phyloP scores from a whole-genome alignment of 805 yeast species.

The Metschnikowia corniflorae region DNA sequence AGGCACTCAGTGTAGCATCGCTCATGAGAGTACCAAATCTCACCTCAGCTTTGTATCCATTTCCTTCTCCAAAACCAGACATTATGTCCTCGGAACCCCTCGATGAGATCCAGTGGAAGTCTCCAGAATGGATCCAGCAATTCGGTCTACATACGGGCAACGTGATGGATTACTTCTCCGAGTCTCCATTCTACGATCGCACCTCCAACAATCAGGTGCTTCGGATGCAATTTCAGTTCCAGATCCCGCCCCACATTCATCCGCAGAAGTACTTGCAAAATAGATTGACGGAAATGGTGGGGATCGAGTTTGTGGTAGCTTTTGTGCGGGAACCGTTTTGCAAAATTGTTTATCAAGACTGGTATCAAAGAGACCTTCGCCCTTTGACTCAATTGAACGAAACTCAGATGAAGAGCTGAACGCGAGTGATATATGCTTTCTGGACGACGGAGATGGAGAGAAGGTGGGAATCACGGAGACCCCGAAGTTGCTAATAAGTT shows the following conservation, averaged over 20 bases:
- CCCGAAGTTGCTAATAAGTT: no score
- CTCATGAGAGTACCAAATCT: no score
- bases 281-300: conserved; percentile 74
- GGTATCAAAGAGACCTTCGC: no score
- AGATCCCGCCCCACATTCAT: conserved; percentile 35
- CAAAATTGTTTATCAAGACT: background rate
- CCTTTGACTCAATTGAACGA: no score
- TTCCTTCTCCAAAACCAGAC: no score
- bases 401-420: no score
- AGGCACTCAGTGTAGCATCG: no score
- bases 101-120: conserved; percentile 94
- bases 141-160: conserved; percentile 84
- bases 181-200: conserved; percentile 93
- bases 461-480: no score
- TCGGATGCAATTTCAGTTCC: conserved; percentile 92
- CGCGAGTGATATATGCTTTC: no score
- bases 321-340: conserved; percentile 66
- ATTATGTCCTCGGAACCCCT: conserved; percentile 39
- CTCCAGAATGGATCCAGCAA: conserved; percentile 95
- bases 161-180: conserved; percentile 88
- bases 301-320: conserved; percentile 78
- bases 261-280: conserved; percentile 42
- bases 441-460: no score
- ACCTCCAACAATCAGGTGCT: conserved; percentile 91
- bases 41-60: no score